Conservation (phyloP, 371 early-diverging fungal species). For the Mucor irregularis region DNA sequence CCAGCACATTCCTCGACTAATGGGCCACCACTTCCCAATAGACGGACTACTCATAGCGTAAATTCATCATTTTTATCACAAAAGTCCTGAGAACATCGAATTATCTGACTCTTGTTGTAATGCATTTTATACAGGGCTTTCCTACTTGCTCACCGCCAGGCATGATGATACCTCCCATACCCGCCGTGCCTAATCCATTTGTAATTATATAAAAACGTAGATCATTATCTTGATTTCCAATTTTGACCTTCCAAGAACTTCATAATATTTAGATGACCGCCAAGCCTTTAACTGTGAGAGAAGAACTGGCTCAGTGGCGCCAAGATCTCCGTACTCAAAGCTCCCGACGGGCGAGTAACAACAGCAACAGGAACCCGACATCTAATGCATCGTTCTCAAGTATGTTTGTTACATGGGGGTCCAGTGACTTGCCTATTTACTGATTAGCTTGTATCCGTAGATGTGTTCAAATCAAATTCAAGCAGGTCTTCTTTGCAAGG, state of each 20-base stretch:
- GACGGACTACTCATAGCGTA: too few species aligned
- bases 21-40: not conserved
- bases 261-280: not conserved
- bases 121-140: not conserved
- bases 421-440: not conserved
- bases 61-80: not conserved
- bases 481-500: not conserved
- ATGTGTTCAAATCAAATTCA: conserved; percentile 5
- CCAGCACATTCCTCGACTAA: not conserved
- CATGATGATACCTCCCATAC: too few species aligned
- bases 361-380: not conserved
- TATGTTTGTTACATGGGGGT: too few species aligned
- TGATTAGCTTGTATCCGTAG: not conserved
- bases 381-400: conserved; percentile 12
- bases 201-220: not conserved
- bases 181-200: too few species aligned
- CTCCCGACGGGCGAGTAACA: not conserved
- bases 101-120: not conserved
- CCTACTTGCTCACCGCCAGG: too few species aligned
- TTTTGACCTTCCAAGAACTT: not conserved
- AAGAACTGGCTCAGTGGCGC: conserved; percentile 27
- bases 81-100: too few species aligned
- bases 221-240: not conserved
- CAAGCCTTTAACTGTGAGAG: conserved; percentile 23
- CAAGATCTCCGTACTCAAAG: conserved; percentile 21